A percentile compares a stretch with the other conserved stretches of the same genome.
Conservation (phyloP, 176 grass and related monocot species). For the Stipa capillata region DNA sequence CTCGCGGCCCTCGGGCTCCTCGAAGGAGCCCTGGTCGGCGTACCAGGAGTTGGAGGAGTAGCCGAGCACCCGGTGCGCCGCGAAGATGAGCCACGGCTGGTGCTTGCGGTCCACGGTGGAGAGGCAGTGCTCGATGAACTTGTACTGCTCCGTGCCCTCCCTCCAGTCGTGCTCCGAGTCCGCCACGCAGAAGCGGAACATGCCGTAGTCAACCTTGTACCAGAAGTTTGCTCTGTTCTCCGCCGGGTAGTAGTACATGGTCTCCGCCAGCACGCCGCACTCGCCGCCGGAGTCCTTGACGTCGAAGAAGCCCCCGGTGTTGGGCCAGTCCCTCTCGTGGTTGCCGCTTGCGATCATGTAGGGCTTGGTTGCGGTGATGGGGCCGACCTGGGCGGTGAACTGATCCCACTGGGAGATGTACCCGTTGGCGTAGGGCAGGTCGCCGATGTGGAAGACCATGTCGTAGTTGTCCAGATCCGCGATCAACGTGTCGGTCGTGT, state of each 20-base stretch:
- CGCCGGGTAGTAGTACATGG: conserved; percentile 67
- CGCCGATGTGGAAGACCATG: conserved; percentile 92
- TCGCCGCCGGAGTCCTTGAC: conserved; percentile 70
- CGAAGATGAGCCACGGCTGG: conserved; percentile 82
- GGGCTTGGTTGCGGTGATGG: conserved; percentile 55
- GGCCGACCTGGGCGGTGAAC: conserved; percentile 75
- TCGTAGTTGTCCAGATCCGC: conserved; percentile 74
- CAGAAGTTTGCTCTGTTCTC: conserved; percentile 82
- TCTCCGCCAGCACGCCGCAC: conserved; percentile 75
- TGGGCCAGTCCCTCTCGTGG: conserved; percentile 75
- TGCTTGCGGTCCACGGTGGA: conserved; percentile 84
- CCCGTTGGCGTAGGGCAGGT: conserved; percentile 76
- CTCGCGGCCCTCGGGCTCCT: conserved; percentile 80
- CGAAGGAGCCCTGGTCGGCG: conserved; percentile 51
- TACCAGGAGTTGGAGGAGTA: conserved; percentile 68
- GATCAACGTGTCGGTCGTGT: conserved; percentile 58
- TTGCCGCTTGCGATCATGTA: conserved; percentile 95
- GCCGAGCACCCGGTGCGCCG: conserved; percentile 66
- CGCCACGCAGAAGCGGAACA: conserved; percentile 84
- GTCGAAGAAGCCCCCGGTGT: conserved; percentile 65
- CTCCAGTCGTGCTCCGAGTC: conserved; percentile 95
- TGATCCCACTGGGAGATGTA: conserved; percentile 97
- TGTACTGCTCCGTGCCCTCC: conserved; percentile 50
- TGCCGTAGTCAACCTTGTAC: conserved; percentile 84
- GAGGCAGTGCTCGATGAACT: conserved; percentile 72